phyloP scores from a whole-genome alignment of 177 flowering plant genomes.

The Vitis hybrid region DNA sequence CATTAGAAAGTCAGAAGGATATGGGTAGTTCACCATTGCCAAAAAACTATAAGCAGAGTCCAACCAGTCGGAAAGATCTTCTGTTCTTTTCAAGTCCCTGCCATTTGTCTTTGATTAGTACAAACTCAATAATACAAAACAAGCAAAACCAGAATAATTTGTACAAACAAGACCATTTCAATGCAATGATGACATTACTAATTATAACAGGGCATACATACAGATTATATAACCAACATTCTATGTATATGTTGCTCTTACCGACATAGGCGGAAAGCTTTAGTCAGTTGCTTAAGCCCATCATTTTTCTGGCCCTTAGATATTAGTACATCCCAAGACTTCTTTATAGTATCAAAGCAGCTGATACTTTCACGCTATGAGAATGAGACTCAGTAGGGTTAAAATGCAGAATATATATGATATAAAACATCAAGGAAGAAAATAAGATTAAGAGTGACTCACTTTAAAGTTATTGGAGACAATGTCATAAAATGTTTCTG shows the following conservation, averaged over 20 bases:
- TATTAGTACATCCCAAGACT: conserved; percentile 65
- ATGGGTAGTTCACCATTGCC: conserved; percentile 95
- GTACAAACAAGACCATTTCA: background rate
- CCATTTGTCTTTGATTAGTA: conserved; percentile 11
- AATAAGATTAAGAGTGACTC: conserved; percentile 4
- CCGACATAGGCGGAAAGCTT: conserved; percentile 64
- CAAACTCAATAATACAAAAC: background rate
- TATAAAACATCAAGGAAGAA: background rate
- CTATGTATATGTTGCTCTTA: conserved; percentile 22
- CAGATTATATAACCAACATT: background rate
- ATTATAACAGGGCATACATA: background rate
- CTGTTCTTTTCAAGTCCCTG: conserved; percentile 57
- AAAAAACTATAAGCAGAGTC: conserved; percentile 77
- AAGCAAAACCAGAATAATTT: background rate
- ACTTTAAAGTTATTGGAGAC: conserved; percentile 77
- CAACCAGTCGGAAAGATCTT: conserved; percentile 73
- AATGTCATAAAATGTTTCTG: conserved; percentile 75
- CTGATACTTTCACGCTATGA: conserved; percentile 69
- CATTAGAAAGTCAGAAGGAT: conserved; percentile 73
- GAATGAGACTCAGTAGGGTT: background rate
- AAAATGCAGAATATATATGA: conserved; percentile 1
- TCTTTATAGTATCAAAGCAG: conserved; percentile 73
- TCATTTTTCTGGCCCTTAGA: conserved; percentile 44
- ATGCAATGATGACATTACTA: background rate
- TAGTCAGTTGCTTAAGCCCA: conserved; percentile 57